Conservation (phyloP, 2,329 filamentous ascomycete species). For the Rutstroemia sp. region DNA sequence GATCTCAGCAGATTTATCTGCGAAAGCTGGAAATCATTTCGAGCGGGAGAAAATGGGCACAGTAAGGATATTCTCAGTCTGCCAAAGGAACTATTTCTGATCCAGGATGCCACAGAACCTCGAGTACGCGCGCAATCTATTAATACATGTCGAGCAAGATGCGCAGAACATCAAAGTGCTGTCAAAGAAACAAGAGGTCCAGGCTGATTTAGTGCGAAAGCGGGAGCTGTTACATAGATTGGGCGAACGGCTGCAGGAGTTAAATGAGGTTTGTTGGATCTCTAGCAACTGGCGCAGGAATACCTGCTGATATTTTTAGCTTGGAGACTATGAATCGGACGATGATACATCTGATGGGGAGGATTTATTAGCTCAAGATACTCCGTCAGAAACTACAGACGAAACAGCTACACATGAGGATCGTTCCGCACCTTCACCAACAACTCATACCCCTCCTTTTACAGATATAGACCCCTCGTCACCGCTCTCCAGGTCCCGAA, state of each 20-base stretch:
- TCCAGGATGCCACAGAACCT: slow-evolving; percentile 51
- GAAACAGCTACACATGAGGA: background rate
- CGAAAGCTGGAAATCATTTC: slow-evolving; percentile 50
- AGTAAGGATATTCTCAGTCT: slow-evolving; percentile 31
- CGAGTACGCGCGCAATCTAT: slow-evolving; percentile 60
- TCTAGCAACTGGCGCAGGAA: background rate
- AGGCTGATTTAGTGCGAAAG: slow-evolving; percentile 57
- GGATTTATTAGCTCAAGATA: slow-evolving; percentile 48
- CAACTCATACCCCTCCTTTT: slow-evolving; percentile 4
- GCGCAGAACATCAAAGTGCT: slow-evolving; percentile 51
- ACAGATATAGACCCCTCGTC: background rate
- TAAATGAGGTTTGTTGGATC: slow-evolving; percentile 48
- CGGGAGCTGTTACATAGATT: slow-evolving; percentile 60
- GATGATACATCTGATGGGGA: slow-evolving; percentile 42
- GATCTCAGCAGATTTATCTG: slow-evolving; percentile 51
- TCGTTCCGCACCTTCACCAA: slow-evolving; percentile 11
- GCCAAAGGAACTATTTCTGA: background rate
- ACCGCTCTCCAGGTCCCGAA: background rate
- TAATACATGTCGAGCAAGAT: slow-evolving; percentile 66
- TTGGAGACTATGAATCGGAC: slow-evolving; percentile 17
- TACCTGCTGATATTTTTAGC: slow-evolving; percentile 10
- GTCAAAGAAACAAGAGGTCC: slow-evolving; percentile 50
- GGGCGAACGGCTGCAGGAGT: slow-evolving; percentile 57
- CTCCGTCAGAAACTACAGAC: slow-evolving; percentile 37
- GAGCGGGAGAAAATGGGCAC: slow-evolving; percentile 54